Evolutionary conservation across 768 basidiomycete genomes (phyloP).

Genomic region (Leucocoprinus sp.): DNA sequence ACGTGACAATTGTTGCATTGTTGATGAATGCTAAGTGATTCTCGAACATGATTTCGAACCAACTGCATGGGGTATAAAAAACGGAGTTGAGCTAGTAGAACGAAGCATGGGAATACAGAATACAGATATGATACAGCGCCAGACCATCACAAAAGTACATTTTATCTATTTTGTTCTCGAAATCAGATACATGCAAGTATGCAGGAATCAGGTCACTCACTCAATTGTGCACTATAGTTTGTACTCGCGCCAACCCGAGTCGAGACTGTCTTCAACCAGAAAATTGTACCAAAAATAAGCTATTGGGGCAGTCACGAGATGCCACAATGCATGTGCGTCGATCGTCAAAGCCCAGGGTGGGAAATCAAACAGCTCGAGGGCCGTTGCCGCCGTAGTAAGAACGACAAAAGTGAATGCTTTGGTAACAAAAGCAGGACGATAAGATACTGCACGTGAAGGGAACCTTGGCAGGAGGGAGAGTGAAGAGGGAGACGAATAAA

Average conservation of each 20-base stretch:
- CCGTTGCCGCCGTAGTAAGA: constrained; percentile 65
- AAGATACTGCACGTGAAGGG: constrained; percentile 41
- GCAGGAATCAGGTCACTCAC: not conserved
- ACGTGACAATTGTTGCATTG: constrained; percentile 2
- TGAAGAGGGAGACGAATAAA: constrained; percentile 53
- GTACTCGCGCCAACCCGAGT: constrained; percentile 55
- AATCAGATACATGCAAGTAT: not conserved
- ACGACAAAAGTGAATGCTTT: constrained; percentile 55
- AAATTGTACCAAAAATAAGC: constrained; percentile 83
- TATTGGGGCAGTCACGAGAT: constrained; percentile 75
- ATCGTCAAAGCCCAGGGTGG: constrained; percentile 66
- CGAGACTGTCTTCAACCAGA: constrained; percentile 61
- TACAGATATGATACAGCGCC: too few species aligned
- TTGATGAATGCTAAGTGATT: too few species aligned
- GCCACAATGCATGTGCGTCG: constrained; percentile 94
- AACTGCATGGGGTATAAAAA: not conserved
- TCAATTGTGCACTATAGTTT: constrained; percentile 17
- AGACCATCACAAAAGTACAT: not conserved
- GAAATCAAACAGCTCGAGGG: constrained; percentile 88
- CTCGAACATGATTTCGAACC: too few species aligned
- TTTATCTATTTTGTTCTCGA: not conserved
- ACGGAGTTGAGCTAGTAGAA: not conserved
- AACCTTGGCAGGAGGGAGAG: constrained; percentile 45
- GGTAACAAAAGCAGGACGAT: constrained; percentile 47
- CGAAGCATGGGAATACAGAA: too few species aligned